Evolutionary conservation across 1,284 basidiomycete species (phyloP).

Genomic region (Malassezia restricta): DNA sequence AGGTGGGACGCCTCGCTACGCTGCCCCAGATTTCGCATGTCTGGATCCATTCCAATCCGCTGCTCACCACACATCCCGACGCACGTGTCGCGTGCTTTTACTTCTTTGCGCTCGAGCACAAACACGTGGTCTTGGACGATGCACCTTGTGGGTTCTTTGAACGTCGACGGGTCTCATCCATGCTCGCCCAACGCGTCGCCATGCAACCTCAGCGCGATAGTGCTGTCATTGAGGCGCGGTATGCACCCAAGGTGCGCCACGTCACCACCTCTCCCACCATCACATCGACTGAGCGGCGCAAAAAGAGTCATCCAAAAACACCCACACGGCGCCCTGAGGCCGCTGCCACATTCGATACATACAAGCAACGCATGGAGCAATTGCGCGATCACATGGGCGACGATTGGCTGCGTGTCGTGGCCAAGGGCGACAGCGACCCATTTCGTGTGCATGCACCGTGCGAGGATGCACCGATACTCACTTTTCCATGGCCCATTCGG

Average conservation of each 20-base stretch:
- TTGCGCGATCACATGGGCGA: slow-evolving; percentile 39
- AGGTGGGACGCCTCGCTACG: slow-evolving; percentile 69
- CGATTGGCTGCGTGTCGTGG: slow-evolving; percentile 36
- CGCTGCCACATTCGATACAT: slow-evolving; percentile 1
- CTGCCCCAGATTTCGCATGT: slow-evolving; percentile 56
- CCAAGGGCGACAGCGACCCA: slow-evolving; percentile 2
- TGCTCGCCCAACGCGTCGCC: slow-evolving; percentile 2
- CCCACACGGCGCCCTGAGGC: not conserved
- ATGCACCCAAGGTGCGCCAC: slow-evolving; percentile 7
- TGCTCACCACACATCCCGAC: slow-evolving; percentile 42
- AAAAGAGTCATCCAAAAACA: not conserved
- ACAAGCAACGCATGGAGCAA: slow-evolving; percentile 33
- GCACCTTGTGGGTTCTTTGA: slow-evolving; percentile 64
- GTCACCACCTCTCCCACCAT: not conserved
- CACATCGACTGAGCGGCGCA: not conserved
- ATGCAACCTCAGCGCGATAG: not conserved
- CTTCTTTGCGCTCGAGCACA: slow-evolving; percentile 68
- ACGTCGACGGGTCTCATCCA: slow-evolving; percentile 51
- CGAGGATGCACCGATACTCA: not conserved
- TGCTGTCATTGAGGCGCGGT: not conserved
- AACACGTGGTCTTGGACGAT: slow-evolving; percentile 57
- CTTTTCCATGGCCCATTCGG: not conserved
- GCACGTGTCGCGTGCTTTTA: slow-evolving; percentile 68
- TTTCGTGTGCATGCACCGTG: slow-evolving; percentile 10
- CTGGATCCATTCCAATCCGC: slow-evolving; percentile 33